phyloP scores from a whole-genome alignment of 73 alveolate genomes.

The Paramecium tetraurelia region DNA sequence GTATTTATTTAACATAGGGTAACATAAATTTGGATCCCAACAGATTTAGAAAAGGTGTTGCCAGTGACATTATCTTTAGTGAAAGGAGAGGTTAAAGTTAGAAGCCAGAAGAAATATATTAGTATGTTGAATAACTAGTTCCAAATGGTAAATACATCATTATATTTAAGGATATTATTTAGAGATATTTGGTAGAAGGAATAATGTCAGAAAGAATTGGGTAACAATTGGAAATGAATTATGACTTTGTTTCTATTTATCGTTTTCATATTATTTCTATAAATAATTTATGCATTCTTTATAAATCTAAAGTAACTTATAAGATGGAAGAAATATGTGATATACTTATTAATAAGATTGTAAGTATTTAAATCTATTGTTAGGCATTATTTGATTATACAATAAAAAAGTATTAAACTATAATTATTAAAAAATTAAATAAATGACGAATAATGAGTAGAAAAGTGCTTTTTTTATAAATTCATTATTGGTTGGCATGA shows the following conservation, averaged over 20 bases:
- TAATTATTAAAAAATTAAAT: not conserved
- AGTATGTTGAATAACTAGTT: constrained; percentile 79
- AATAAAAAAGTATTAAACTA: not conserved
- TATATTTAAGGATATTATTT: constrained; percentile 64
- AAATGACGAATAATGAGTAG: not conserved
- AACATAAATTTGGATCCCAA: constrained; percentile 39
- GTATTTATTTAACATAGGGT: not conserved
- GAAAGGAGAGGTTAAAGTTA: constrained; percentile 79
- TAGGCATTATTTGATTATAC: not conserved
- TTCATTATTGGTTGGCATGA: constrained; percentile 32
- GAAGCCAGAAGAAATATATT: constrained; percentile 89
- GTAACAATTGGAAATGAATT: constrained; percentile 89
- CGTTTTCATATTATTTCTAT: too few species aligned
- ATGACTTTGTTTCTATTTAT: not conserved
- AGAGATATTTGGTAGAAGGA: constrained; percentile 91
- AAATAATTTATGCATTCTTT: too few species aligned
- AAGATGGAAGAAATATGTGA: too few species aligned
- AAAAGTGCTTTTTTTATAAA: not conserved
- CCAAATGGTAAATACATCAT: constrained; percentile 69
- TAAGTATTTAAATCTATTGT: not conserved
- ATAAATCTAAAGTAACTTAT: too few species aligned
- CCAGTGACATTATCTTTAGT: constrained; percentile 77
- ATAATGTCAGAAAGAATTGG: constrained; percentile 87
- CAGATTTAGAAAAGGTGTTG: constrained; percentile 50
- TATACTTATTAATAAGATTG: too few species aligned